Percentiles rank a stretch among this genome's conserved stretches.
Evolutionary conservation across 2,329 filamentous ascomycete species (phyloP).

Genomic region (Pseudogymnoascus sp.): DNA sequence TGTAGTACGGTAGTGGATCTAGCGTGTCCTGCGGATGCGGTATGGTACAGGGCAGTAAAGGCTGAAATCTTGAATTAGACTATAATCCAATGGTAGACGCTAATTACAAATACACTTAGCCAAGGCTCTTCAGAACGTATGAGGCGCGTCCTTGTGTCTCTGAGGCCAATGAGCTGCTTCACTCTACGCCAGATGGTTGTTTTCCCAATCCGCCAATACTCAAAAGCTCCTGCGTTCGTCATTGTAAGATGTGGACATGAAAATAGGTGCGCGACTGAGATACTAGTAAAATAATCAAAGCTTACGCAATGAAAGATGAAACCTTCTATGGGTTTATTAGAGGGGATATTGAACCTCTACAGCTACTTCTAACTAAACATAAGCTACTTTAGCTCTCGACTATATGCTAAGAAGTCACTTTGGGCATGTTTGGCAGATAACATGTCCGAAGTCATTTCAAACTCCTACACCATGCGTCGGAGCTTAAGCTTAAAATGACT

Average conservation of each 20-base stretch:
- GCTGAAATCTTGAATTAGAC: background rate
- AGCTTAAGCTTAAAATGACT: background rate
- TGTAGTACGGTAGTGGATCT: background rate
- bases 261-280: background rate
- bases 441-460: too few species aligned
- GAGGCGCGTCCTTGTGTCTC: background rate
- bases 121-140: background rate
- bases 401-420: background rate
- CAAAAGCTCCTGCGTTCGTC: background rate
- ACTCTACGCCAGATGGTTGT: background rate
- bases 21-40: background rate
- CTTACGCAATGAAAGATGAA: too few species aligned
- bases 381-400: background rate
- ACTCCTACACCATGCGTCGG: too few species aligned
- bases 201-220: background rate
- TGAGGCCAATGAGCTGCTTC: background rate
- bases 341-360: background rate
- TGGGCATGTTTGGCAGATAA: too few species aligned
- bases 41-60: background rate
- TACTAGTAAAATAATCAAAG: too few species aligned
- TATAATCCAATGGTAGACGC: background rate
- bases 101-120: background rate
- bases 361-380: too few species aligned
- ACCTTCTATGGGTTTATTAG: background rate
- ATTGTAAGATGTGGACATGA: background rate